Percentiles rank a stretch among this genome's conserved stretches.
Conservation (phyloP, 208 protist species). For the Porcisia deanei region DNA sequence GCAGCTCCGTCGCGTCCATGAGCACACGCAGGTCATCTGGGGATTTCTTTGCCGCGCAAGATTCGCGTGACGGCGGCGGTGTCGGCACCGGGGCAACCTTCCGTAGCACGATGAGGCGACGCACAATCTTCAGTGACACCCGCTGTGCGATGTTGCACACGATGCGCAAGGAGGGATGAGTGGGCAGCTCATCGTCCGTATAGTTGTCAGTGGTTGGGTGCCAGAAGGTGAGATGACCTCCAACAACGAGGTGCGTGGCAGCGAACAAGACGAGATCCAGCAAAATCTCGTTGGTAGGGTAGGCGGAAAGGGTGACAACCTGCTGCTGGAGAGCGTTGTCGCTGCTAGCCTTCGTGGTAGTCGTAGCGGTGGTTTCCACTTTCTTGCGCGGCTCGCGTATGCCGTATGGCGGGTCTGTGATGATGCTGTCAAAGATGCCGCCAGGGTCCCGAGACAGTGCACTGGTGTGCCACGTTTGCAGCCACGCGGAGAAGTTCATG, state of each 20-base stretch:
- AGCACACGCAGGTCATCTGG: conserved; percentile 58
- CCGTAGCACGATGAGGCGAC: conserved; percentile 67
- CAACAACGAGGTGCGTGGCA: conserved; percentile 80
- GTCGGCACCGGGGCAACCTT: conserved; percentile 47
- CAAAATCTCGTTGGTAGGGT: conserved; percentile 73
- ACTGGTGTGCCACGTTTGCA: conserved; percentile 27
- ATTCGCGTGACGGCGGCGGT: conserved; percentile 41
- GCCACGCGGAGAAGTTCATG: conserved; percentile 85
- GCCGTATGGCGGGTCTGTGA: conserved; percentile 93
- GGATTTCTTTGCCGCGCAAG: conserved; percentile 40
- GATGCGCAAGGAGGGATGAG: conserved; percentile 90
- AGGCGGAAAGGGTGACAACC: conserved; percentile 15
- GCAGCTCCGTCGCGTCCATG: conserved; percentile 64
- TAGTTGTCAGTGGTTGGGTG: conserved; percentile 93
- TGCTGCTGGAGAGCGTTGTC: not conserved
- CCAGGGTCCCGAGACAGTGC: not conserved
- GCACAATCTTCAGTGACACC: conserved; percentile 83
- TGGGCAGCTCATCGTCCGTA: conserved; percentile 88
- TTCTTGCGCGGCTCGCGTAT: conserved; percentile 79
- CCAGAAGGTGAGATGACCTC: conserved; percentile 93
- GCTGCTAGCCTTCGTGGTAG: not conserved
- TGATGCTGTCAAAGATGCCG: conserved; percentile 90
- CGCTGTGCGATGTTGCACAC: conserved; percentile 76
- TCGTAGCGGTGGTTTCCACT: conserved; percentile 13
- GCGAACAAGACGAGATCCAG: conserved; percentile 93